Evolutionary conservation across 1,284 basidiomycete genomes (phyloP).

Genomic region (Tilletia caries): DNA sequence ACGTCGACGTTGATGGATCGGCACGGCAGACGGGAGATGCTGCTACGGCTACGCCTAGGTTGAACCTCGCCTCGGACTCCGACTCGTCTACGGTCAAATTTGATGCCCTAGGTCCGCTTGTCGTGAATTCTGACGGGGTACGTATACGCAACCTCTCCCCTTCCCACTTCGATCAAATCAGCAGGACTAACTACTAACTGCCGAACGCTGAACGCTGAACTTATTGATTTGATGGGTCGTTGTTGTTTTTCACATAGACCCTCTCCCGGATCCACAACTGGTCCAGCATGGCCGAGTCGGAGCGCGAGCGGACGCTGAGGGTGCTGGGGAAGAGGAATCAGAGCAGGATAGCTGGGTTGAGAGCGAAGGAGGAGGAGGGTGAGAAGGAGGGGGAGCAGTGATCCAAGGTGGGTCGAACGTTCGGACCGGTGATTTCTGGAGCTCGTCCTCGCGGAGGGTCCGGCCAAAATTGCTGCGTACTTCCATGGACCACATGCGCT

Average conservation of each 20-base stretch:
- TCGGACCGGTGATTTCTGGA: too few relatives aligned
- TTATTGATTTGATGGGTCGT: too few relatives aligned
- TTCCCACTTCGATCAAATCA: neutral
- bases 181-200: neutral
- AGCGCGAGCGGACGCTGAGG: conserved; percentile 33
- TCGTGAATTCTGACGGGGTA: conserved; percentile 42
- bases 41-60: neutral
- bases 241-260: conserved; percentile 24
- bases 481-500: too few relatives aligned
- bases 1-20: neutral
- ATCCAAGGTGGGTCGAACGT: too few relatives aligned
- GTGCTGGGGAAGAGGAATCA: conserved; percentile 42
- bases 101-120: conserved; percentile 41
- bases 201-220: neutral
- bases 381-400: too few relatives aligned
- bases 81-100: conserved; percentile 29
- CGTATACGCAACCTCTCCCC: neutral
- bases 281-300: conserved; percentile 33
- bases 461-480: too few relatives aligned
- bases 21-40: neutral
- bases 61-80: neutral
- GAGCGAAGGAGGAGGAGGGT: neutral
- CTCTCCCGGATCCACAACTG: conserved; percentile 44
- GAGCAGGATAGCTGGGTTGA: neutral
- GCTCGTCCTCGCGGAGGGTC: too few relatives aligned